Evolutionary conservation across 2,329 filamentous ascomycete species (phyloP), one percentile per base, ranked within the genome.

Genomic region (Ceratocystis destructans): DNA sequence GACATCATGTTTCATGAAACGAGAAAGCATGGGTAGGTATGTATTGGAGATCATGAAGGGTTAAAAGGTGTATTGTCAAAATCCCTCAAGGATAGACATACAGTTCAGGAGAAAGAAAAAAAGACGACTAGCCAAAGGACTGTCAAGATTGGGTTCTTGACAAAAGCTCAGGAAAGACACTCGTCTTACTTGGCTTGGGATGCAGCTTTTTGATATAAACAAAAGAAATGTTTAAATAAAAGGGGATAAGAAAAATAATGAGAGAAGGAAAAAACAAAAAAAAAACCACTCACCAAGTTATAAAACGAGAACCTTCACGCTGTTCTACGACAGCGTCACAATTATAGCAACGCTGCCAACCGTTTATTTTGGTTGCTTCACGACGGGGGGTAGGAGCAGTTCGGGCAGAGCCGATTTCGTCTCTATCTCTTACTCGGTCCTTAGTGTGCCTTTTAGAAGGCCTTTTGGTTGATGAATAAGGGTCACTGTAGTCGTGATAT

Each of bases 231-330:
- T 66, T 41, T 46, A 46, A 3, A 12, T 12, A 8, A 41, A 41
- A 41, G 37, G 37, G 10, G 53, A 8, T 15, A 46, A 7, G 31
- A 6, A 25, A 15, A 55, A 71, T 64, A 73, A 70, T 31, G 67
- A 48, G 8, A 20, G 61, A 20, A 33, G 28, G 46, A 61, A 15
- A 62, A 65, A 22, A 22, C 1, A 22, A 28, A 28, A 28, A 28
- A 5, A 44, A 59, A 59, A 15, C 31, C 50, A 76, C 83, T 76
- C 78, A 89, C 87, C 90, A 96, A 33, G 85, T 90, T 84, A 95
- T 93, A 73, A 93, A 90, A 75, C 93, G 92, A 75, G 88, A 91
- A 57, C 90, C 90, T 74, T 93, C 88, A 70, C 87, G 87, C 62
- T 90, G 77, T 74, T 95, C 88, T 57, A 95, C 87, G 78, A 89